Evolutionary conservation across 805 yeast species (phyloP), one percentile per base, ranked within the genome.

Genomic region (Cyberlindnera maritima): DNA sequence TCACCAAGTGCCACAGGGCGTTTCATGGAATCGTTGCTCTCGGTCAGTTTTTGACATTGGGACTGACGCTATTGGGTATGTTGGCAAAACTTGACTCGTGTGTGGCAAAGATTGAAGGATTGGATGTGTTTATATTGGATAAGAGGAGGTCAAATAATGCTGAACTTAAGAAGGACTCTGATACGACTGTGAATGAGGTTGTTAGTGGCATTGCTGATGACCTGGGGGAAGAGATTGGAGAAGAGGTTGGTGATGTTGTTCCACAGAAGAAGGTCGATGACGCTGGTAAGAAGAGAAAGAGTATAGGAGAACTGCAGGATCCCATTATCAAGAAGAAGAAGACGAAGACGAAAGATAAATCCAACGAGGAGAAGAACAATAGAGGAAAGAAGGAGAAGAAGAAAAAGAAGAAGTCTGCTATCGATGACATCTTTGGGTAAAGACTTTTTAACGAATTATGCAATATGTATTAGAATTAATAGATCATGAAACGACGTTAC

Each of bases 21-120:
- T 85, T 87, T 57, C 82, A 84, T 62, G 76, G 82, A 1, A 74
- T 89, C 1, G 71, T 89, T 8, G 81, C 85, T 1, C 71, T 82
- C 48, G 96, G 91, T 0, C 96, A 90, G 59, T 89, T 85, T 58
- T 72, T 88, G 7, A 76, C 83, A 2, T 61, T 89, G 12, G 96
- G 96, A 2, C 73, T 89, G 52, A 78, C 85, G 0, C 63, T 88
- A 34, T 58, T 88, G 3, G 96, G 86, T 0, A 43, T 69, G 17
- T 55, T 80, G 33, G 74, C 85, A 2, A 71, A 74, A 43, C 56
- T 86, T 10, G 62, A 70, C 46, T 32, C 44, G 8, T 44, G 60
- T 38, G 18, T 60, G 3, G 29, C 41, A 2, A 34, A 41, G 23
- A 40, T 58, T 9, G 46, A 55, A 9, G 55, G 58, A 9, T 19